Evolutionary conservation across 1,284 basidiomycete species (phyloP).

Genomic region (Ustilago nuda): DNA sequence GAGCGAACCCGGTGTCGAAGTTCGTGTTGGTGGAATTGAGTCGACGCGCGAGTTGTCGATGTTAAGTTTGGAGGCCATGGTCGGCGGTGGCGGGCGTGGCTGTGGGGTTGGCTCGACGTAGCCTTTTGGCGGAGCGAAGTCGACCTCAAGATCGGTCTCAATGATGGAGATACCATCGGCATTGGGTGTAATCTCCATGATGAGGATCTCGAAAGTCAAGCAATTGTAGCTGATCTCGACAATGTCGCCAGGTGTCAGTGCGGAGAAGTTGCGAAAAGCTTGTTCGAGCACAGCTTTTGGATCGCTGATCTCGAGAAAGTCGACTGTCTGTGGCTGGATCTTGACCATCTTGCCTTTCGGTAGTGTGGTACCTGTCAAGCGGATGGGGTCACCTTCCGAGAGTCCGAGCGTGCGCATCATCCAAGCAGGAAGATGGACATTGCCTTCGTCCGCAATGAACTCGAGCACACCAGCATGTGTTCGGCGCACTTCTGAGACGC

Average conservation of each 20-base stretch:
- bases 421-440: constrained; percentile 96
- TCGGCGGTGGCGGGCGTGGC: constrained; percentile 80
- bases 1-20: constrained; percentile 64
- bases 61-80: constrained; percentile 97
- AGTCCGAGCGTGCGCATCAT: constrained; percentile 97
- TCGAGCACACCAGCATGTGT: constrained; percentile 98
- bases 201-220: constrained; percentile 91
- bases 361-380: constrained; percentile 86
- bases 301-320: constrained; percentile 90
- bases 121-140: constrained; percentile 75
- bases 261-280: constrained; percentile 91
- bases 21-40: constrained; percentile 66
- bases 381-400: constrained; percentile 93
- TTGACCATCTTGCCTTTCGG: constrained; percentile 97
- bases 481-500: constrained; percentile 54
- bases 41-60: constrained; percentile 75
- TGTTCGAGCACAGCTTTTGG: constrained; percentile 97
- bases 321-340: constrained; percentile 92
- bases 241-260: constrained; percentile 71
- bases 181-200: constrained; percentile 88
- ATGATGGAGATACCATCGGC: constrained; percentile 86
- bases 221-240: constrained; percentile 73
- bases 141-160: constrained; percentile 92
- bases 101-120: constrained; percentile 90
- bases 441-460: constrained; percentile 97